These are phyloP conservation scores for Maudiozyma serrabonitensis DNA, from an alignment of 805 yeast species.

Conservation along the genomic window DNA sequence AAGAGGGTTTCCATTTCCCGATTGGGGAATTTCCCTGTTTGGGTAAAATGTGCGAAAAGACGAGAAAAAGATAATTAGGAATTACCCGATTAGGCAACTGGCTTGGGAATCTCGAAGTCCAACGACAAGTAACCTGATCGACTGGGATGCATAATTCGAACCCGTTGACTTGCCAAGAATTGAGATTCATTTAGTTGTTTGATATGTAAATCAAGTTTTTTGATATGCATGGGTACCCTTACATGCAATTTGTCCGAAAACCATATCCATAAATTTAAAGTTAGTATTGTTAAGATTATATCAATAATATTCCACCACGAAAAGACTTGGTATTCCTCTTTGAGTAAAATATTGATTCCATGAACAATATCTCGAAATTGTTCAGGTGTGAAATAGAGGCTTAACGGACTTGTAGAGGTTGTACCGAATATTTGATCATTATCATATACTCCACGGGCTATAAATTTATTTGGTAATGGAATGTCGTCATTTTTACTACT, in stretches of 20 bases:
- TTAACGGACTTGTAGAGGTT: slow-evolving; percentile 45
- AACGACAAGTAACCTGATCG: slow-evolving; percentile 44
- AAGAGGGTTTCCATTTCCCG: neutral
- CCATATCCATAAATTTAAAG: slow-evolving; percentile 35
- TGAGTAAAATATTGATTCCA: slow-evolving; percentile 35
- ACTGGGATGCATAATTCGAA: slow-evolving; percentile 41
- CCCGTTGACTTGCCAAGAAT: slow-evolving; percentile 12
- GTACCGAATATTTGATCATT: slow-evolving; percentile 41
- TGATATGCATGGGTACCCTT: neutral
- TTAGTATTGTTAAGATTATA: slow-evolving; percentile 28
- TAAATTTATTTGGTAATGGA: slow-evolving; percentile 18
- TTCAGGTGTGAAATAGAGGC: slow-evolving; percentile 26
- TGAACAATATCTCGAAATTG: slow-evolving; percentile 37
- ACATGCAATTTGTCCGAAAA: slow-evolving; percentile 17
- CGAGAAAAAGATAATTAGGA: neutral
- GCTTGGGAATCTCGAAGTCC: slow-evolving; percentile 14
- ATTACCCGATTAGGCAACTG: slow-evolving; percentile 1
- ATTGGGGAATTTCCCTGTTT: neutral
- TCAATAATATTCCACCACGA: slow-evolving; percentile 34
- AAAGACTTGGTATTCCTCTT: slow-evolving; percentile 33
- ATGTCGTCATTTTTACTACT: neutral
- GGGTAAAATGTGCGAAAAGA: neutral
- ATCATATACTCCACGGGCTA: slow-evolving; percentile 32
- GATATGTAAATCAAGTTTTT: neutral
- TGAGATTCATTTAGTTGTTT: slow-evolving; percentile 12